These are phyloP conservation scores for Ilyonectria robusta DNA, from an alignment of 2,329 filamentous ascomycete species.

Conservation along the genomic window DNA sequence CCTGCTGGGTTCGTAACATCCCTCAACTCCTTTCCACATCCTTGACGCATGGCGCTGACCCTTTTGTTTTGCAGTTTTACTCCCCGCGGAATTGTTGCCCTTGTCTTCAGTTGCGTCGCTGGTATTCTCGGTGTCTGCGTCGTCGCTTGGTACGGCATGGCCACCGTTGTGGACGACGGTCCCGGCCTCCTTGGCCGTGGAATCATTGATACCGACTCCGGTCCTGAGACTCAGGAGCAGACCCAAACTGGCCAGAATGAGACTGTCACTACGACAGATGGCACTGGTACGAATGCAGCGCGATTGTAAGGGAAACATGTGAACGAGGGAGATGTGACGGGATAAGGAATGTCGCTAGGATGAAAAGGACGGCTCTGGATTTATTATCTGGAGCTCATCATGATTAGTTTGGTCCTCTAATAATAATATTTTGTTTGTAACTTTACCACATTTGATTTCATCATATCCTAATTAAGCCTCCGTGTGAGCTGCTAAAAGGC, in stretches of 20 bases:
- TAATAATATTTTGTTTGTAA: slow-evolving; percentile 4
- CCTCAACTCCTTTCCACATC: neutral
- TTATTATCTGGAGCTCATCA: neutral
- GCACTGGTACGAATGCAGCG: slow-evolving; percentile 12
- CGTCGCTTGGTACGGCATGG: slow-evolving; percentile 75
- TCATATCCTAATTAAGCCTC: neutral
- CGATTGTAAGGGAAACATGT: neutral
- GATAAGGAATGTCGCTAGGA: neutral
- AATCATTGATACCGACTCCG: slow-evolving; percentile 38
- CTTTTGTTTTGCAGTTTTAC: slow-evolving; percentile 67
- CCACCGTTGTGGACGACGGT: slow-evolving; percentile 33
- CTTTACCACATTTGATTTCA: neutral
- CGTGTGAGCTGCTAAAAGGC: neutral
- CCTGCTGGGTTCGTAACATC: slow-evolving; percentile 69
- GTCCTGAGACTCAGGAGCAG: slow-evolving; percentile 14
- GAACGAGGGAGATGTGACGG: neutral
- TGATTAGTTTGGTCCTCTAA: neutral
- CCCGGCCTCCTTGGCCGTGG: slow-evolving; percentile 35
- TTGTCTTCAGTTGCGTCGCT: slow-evolving; percentile 80
- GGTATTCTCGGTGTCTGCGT: slow-evolving; percentile 78
- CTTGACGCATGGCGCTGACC: slow-evolving; percentile 2
- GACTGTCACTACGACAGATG: slow-evolving; percentile 4
- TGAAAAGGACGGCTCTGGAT: neutral
- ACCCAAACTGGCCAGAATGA: slow-evolving; percentile 6
- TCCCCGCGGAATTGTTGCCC: slow-evolving; percentile 78